Evolutionary conservation across 371 early-diverging fungal genomes (phyloP), one percentile per base, ranked within the genome.

Genomic region (Sporodiniella umbellata): DNA sequence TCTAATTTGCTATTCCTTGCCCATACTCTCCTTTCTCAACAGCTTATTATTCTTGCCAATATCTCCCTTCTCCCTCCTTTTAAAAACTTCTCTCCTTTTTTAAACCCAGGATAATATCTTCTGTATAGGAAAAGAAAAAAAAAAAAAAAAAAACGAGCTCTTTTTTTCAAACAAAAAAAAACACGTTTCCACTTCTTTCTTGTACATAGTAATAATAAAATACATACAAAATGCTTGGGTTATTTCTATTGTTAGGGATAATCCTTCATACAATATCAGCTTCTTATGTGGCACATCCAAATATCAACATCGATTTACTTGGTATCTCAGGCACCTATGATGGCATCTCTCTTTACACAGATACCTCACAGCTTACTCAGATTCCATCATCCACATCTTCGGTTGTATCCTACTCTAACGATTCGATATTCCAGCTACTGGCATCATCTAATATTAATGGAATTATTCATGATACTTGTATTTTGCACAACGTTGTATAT

Each of bases 291-390:
- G 30, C 58, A 54, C 58, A 67, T 46, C 74, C 74, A 24, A 53
- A 53, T 18, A 55, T 73, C 28, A 62, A 73, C 43, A 56, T 73
- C 35, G 54, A 60, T 42, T 58, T 64, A 42, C 62, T 76, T 7
- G 68, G 68, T 17, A 68, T 76, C 28, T 62, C 66, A 19, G 72
- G 76, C 8, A 54, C 66, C 1, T 78, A 71, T 48, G 60, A 54
- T 8, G 74, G 74, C 4, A 64, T 73, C 30, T 78, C 78, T 30
- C 39, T 69, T 1, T 71, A 66, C 40, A 67, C 50, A 10, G 74
- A 74, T 19, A 63, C 68, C 11, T 45, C 53, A 11, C 78, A 73
- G 50, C 44, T 67, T 21, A 68, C 74, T n/a, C 54, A 62, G 18
- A 50, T 78, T 24, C 56, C 53, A 28, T 14, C 39, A 6, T 59